A percentile compares a stretch with the other conserved stretches of the same genome.
Evolutionary conservation across 805 yeast species (phyloP).

Genomic region (Saccharomyces paradoxus): DNA sequence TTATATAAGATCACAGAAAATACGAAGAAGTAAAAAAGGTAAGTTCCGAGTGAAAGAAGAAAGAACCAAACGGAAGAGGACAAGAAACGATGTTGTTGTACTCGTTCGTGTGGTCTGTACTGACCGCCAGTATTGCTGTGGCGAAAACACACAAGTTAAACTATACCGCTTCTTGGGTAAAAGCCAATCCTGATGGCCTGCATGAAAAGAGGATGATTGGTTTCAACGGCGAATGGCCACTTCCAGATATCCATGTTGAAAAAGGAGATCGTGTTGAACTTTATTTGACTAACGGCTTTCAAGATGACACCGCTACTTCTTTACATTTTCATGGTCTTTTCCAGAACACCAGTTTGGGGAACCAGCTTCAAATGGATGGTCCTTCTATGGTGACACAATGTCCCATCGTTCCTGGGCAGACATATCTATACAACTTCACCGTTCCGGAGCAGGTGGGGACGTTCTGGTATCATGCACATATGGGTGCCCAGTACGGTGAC

Average conservation of each 20-base stretch:
- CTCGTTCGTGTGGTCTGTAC: neutral
- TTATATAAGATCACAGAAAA: neutral
- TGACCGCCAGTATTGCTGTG: neutral
- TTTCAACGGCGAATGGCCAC: slow-evolving; percentile 65
- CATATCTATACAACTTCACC: slow-evolving; percentile 62
- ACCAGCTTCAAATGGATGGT: slow-evolving; percentile 57
- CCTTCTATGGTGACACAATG: slow-evolving; percentile 75
- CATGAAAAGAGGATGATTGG: slow-evolving; percentile 51
- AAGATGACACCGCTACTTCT: slow-evolving; percentile 41
- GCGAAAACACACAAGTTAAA: slow-evolving; percentile 45
- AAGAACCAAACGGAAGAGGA: neutral
- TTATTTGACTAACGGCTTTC: slow-evolving; percentile 55
- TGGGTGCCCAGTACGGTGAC: slow-evolving; percentile 70
- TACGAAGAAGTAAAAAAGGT: neutral
- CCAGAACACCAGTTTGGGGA: slow-evolving; percentile 47
- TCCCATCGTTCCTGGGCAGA: slow-evolving; percentile 63
- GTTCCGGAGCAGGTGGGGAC: slow-evolving; percentile 63
- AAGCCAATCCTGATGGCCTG: slow-evolving; percentile 61
- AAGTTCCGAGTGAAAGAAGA: neutral
- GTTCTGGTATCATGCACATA: slow-evolving; percentile 81
- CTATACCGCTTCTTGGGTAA: slow-evolving; percentile 51
- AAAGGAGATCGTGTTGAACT: slow-evolving; percentile 57
- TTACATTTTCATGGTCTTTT: slow-evolving; percentile 76
- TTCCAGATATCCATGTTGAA: slow-evolving; percentile 57
- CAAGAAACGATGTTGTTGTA: neutral